A percentile compares a stretch with the other conserved stretches of the same genome.
These are phyloP conservation scores for Penicillium sp. DNA, from an alignment of 2,329 filamentous ascomycete genomes.

Conservation along the genomic window DNA sequence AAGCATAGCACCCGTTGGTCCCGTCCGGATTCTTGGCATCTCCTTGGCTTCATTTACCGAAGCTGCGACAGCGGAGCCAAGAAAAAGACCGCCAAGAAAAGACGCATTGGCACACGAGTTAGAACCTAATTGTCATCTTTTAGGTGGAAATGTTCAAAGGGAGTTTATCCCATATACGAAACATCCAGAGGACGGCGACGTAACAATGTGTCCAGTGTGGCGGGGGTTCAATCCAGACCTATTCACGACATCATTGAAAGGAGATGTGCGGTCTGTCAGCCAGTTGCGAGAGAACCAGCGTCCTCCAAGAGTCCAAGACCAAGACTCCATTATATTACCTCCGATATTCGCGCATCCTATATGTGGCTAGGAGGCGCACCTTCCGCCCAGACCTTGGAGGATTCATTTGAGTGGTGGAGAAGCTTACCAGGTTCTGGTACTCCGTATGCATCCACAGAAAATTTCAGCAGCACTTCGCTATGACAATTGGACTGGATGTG, in stretches of 20 bases:
- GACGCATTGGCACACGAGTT: neutral
- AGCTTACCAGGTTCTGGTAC: neutral
- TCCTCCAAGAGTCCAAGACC: neutral
- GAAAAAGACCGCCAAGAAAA: neutral
- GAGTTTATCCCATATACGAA: neutral
- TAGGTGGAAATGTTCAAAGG: neutral
- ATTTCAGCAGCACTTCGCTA: neutral
- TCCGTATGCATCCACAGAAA: neutral
- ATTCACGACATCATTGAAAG: too few relatives aligned
- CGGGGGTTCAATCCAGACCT: too few relatives aligned
- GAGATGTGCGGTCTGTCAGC: too few relatives aligned
- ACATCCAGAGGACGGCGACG: too few relatives aligned
- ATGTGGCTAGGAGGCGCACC: too few relatives aligned
- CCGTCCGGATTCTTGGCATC: neutral
- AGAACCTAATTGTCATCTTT: neutral
- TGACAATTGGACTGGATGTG: neutral
- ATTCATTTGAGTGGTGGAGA: too few relatives aligned
- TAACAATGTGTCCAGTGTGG: too few relatives aligned
- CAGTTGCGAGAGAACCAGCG: neutral
- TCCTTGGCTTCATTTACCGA: conserved; percentile 2
- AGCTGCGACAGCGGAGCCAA: neutral
- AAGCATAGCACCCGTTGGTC: neutral
- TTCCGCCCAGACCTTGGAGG: too few relatives aligned
- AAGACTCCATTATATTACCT: neutral
- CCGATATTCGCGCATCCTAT: conserved; percentile 1